A percentile compares a stretch with the other conserved stretches of the same genome.
Evolutionary conservation across 2,329 filamentous ascomycete species (phyloP).

Genomic region (Exophiala calicioides): DNA sequence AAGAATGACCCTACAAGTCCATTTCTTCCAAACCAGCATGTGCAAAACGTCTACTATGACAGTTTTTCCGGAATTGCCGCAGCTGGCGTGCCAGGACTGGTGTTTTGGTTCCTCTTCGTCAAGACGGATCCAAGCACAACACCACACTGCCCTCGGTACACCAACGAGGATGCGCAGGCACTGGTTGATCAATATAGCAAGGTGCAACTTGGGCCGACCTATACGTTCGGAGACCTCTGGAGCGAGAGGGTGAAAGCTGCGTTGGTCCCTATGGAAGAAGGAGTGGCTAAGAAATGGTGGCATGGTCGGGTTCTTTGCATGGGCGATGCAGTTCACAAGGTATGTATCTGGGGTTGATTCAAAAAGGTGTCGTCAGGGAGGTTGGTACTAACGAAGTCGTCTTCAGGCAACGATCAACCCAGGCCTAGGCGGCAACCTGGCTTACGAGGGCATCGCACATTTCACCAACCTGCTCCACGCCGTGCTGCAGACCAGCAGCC

Average conservation of each 20-base stretch:
- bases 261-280: constrained; percentile 39
- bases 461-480: too few relatives aligned
- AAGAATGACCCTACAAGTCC: too few relatives aligned
- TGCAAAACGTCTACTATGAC: constrained; percentile 27
- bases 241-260: constrained; percentile 27
- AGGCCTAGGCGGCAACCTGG: too few relatives aligned
- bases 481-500: too few relatives aligned
- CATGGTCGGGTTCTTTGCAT: constrained; percentile 43
- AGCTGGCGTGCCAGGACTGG: constrained; percentile 17
- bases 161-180: constrained; percentile 36
- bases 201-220: constrained; percentile 33
- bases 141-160: constrained; percentile 36
- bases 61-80: too few relatives aligned
- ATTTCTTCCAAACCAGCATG: constrained; percentile 11
- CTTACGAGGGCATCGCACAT: too few relatives aligned
- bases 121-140: constrained; percentile 32
- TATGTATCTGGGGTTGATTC: too few relatives aligned
- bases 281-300: constrained; percentile 43
- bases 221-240: constrained; percentile 42
- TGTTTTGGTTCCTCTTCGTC: constrained; percentile 35
- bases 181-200: constrained; percentile 32
- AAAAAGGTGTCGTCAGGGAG: too few relatives aligned
- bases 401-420: too few relatives aligned
- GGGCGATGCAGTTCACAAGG: constrained; percentile 49
- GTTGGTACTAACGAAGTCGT: too few relatives aligned